Evolutionary conservation across 345 rosid species (phyloP).

Genomic region (Citrus mangshanensis): DNA sequence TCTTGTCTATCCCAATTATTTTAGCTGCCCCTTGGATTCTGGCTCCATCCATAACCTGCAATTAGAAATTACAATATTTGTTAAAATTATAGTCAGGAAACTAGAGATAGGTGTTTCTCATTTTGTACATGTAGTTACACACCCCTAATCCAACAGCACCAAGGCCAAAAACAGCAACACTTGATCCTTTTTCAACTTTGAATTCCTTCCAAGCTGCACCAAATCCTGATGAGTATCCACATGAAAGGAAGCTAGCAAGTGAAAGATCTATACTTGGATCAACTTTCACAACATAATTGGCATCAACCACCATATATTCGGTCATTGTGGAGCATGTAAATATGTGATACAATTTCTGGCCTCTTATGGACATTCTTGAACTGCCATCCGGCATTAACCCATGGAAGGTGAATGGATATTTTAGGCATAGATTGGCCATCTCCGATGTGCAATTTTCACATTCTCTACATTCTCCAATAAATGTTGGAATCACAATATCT

Average conservation of each 20-base stretch:
- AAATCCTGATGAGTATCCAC: constrained; percentile 69
- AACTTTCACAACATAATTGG: constrained; percentile 44
- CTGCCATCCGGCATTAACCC: constrained; percentile 53
- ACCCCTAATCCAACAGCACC: constrained; percentile 84
- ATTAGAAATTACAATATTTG: neutral
- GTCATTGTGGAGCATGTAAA: constrained; percentile 63
- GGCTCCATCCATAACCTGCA: constrained; percentile 59
- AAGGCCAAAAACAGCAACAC: constrained; percentile 63
- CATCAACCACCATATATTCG: constrained; percentile 54
- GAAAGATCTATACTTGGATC: constrained; percentile 35
- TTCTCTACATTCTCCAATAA: constrained; percentile 49
- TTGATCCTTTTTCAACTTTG: constrained; percentile 46
- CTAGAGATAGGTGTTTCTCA: no score
- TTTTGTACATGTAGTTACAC: neutral
- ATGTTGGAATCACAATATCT: constrained; percentile 54
- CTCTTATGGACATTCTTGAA: constrained; percentile 53
- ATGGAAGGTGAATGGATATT: constrained; percentile 24
- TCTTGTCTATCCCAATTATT: constrained; percentile 66
- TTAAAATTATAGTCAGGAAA: no score
- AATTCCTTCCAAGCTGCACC: constrained; percentile 81
- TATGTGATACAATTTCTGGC: constrained; percentile 41
- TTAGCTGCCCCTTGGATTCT: constrained; percentile 47
- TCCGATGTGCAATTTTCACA: constrained; percentile 53
- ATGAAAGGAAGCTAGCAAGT: constrained; percentile 52
- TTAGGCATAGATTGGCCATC: constrained; percentile 49